A percentile compares a stretch with the other conserved stretches of the same genome.
Evolutionary conservation across 2,329 filamentous ascomycete species (phyloP).

Genomic region (Fusarium sp.): DNA sequence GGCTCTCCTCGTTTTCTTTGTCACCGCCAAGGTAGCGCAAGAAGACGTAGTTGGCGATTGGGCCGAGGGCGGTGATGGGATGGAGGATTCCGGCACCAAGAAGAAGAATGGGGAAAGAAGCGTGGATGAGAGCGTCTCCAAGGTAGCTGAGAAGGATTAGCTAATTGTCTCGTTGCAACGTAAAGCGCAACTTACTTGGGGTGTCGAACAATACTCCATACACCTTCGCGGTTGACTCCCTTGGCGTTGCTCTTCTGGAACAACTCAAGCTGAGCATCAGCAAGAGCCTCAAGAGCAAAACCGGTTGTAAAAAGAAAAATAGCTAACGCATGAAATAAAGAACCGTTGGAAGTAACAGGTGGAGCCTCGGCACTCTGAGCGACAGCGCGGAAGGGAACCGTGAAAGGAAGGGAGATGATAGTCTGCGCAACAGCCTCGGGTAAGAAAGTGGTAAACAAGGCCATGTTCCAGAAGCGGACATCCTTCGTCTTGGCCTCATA

Average conservation of each 20-base stretch:
- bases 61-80: conserved; percentile 1
- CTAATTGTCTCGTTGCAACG: rapidly evolving
- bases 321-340: neutral
- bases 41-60: conserved; percentile 23
- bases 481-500: conserved; percentile 9
- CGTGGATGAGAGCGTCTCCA: conserved; percentile 10
- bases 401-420: conserved; percentile 20
- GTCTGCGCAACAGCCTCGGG: conserved; percentile 27
- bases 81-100: conserved; percentile 11
- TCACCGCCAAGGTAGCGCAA: conserved; percentile 17
- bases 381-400: conserved; percentile 15
- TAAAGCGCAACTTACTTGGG: conserved; percentile 10
- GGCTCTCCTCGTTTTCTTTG: conserved; percentile 16
- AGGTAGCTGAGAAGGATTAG: conserved; percentile 4
- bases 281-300: conserved; percentile 6
- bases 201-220: conserved; percentile 31
- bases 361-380: conserved; percentile 8
- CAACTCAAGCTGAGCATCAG: conserved; percentile 12
- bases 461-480: conserved; percentile 15
- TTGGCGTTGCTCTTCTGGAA: conserved; percentile 7
- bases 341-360: conserved; percentile 7
- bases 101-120: conserved; percentile 20
- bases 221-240: conserved; percentile 14
- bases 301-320: conserved; percentile 19
- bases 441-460: conserved; percentile 4